Percentiles rank a stretch among this genome's conserved stretches.
These are phyloP conservation scores for Yamadazyma blattariae DNA, from an alignment of 1,139 yeast genomes.

Conservation along the genomic window DNA sequence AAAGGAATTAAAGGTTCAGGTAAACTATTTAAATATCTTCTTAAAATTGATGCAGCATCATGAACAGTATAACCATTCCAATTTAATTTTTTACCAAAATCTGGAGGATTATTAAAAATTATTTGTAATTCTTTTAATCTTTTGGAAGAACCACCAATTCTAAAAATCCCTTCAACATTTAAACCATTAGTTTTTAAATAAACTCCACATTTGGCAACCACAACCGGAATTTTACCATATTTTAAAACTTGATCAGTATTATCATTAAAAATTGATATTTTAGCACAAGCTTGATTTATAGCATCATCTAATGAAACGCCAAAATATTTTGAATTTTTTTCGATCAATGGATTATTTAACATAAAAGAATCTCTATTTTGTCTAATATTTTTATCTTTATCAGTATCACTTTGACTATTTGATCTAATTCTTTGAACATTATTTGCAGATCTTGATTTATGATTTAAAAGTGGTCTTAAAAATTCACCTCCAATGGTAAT, in stretches of 20 bases:
- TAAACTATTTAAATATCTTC: constrained; percentile 81
- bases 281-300: constrained; percentile 70
- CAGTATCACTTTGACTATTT: constrained; percentile 27
- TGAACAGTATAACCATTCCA: constrained; percentile 98
- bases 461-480: constrained; percentile 46
- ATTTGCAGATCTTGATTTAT: constrained; percentile 49
- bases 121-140: constrained; percentile 83
- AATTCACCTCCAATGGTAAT: constrained; percentile 21
- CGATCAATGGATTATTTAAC: constrained; percentile 41
- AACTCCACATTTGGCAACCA: constrained; percentile 95
- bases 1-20: constrained; percentile 93
- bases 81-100: constrained; percentile 77
- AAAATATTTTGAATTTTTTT: constrained; percentile 61
- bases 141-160: constrained; percentile 90
- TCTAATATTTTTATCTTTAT: constrained; percentile 29
- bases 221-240: constrained; percentile 79
- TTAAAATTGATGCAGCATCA: constrained; percentile 88
- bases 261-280: constrained; percentile 59
- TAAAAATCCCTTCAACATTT: constrained; percentile 83
- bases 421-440: constrained; percentile 44
- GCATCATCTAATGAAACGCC: constrained; percentile 81
- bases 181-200: constrained; percentile 75
- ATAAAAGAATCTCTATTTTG: constrained; percentile 59
- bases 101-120: constrained; percentile 82
- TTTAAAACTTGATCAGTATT: constrained; percentile 54